phyloP scores from a whole-genome alignment of 139 green algal genomes.

The Coccomyxa sp. region DNA sequence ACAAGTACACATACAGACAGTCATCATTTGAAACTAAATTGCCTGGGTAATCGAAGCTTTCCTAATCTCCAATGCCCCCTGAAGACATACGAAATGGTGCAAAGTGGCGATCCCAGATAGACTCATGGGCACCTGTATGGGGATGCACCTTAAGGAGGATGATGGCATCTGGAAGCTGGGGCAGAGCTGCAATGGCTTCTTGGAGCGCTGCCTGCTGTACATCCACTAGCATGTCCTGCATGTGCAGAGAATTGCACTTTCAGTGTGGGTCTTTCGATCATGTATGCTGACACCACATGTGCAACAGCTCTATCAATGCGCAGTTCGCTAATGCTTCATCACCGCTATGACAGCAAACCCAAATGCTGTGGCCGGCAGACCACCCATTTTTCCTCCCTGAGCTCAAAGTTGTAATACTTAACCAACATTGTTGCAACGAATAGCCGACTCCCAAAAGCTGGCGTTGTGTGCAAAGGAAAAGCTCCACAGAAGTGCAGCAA shows the following conservation, averaged over 20 bases:
- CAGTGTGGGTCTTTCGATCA: neutral
- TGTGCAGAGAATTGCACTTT: neutral
- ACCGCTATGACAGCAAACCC: no score
- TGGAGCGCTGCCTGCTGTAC: conserved; percentile 29
- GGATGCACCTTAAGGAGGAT: conserved; percentile 52
- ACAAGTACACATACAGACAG: neutral
- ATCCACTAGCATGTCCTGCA: conserved; percentile 50
- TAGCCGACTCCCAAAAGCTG: neutral
- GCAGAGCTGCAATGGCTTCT: conserved; percentile 10
- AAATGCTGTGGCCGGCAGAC: neutral
- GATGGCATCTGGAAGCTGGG: conserved; percentile 40
- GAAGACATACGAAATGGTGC: neutral
- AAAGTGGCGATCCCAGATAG: neutral
- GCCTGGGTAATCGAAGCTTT: no score
- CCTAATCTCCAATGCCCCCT: neutral
- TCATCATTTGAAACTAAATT: neutral
- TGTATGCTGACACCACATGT: neutral
- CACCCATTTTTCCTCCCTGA: neutral
- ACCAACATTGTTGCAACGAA: neutral
- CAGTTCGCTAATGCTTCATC: no score
- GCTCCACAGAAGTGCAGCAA: neutral
- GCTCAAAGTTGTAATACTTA: neutral
- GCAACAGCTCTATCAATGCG: neutral
- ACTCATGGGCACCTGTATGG: neutral
- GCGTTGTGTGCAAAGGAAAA: neutral